Evolutionary conservation across 352 stramenopile genomes (phyloP).

Genomic region (Blastocystis sp.): DNA sequence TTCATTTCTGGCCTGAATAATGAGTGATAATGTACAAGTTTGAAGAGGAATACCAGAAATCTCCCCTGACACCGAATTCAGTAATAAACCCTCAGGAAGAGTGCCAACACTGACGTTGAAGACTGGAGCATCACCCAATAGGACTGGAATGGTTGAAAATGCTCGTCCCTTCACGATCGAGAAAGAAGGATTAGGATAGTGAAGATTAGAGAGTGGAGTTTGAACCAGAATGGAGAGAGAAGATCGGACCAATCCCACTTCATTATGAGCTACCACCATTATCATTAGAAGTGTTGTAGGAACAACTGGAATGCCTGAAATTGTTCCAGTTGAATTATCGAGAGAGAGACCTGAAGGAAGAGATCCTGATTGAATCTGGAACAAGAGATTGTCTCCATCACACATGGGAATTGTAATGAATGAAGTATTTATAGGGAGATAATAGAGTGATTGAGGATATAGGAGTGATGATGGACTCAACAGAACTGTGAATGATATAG

Average conservation of each 20-base stretch:
- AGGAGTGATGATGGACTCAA: not conserved
- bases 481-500: not conserved
- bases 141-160: not conserved
- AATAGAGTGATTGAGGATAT: not conserved
- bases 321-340: not conserved
- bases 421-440: not conserved
- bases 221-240: not conserved
- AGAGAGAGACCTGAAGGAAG: not conserved
- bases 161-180: not conserved
- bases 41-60: not conserved
- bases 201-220: not conserved
- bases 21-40: not conserved
- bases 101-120: not conserved
- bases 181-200: not conserved
- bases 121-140: not conserved
- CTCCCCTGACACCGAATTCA: not conserved
- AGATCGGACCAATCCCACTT: not conserved
- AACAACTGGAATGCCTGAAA: not conserved
- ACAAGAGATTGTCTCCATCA: not conserved
- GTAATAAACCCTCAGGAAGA: conserved; percentile 19
- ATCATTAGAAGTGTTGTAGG: not conserved
- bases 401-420: not conserved
- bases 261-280: not conserved
- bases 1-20: not conserved
- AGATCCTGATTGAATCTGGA: not conserved